Base-by-base conservation (phyloP, 495 filamentous ascomycete species). In the Annulohypoxylon stygium region DNA sequence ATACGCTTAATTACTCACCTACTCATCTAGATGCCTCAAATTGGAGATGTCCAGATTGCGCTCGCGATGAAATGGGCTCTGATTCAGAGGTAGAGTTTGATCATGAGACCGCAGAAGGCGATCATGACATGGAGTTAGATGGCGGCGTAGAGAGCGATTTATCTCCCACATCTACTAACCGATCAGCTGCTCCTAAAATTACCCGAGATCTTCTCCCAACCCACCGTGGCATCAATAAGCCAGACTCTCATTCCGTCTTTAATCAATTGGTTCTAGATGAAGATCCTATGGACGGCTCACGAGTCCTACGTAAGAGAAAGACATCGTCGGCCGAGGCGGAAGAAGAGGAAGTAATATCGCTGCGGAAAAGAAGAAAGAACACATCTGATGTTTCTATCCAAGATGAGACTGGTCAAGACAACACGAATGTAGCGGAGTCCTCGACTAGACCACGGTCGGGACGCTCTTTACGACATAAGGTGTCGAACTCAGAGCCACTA, bases 271-370 rank as follows among this genome's bases (percentile, higher is more conserved):
- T 93, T 37, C 87, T 94, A 34, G 88, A 92, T 61, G 93, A 94
- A 58, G 93, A 97, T 74, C 87, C 92, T 11, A 86, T 95, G 83
- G 93, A 97, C 79, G 94, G 94, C 50, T 94, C 94, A 2, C 90
- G 94, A 60, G 88, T 93, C 51, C 82, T 98, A 59, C 88, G 95
- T 60, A 98, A 98, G 81, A 89, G 96, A 50, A 97, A 97, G 81
- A 85, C 85, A 34, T 87, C 85, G 0, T 87, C 85, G n/a, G 74
- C 75, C 7, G 85, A 85, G 48, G 68, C 75, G 0, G 84, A 85
- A 3, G 84, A 86, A n/a, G 75, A 79, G 37, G 75, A 78, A 41
- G 61, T 79, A 25, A 80, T 82, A 53, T 78, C 81, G 2, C 69
- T 85, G 11, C 79, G 81, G 23, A 87, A 83, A 70, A 78, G 83